Evolutionary conservation across 78 protist genomes (phyloP).

Genomic region (Dictyostelium citrinum): DNA sequence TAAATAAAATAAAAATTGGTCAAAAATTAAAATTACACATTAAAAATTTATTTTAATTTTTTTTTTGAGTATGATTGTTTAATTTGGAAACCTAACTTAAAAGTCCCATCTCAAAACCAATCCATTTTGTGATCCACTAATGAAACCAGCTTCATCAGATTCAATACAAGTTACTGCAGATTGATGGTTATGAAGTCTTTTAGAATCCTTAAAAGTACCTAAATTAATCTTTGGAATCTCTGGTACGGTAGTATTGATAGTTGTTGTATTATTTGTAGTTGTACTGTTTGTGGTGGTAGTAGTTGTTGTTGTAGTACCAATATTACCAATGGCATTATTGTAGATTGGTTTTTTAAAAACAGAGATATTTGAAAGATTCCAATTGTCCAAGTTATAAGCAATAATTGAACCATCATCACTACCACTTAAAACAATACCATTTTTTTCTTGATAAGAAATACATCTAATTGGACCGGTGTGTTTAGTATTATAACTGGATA

Average conservation of each 20-base stretch:
- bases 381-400: constrained; percentile 15
- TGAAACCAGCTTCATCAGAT: constrained; percentile 51
- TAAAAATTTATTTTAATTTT: too few species aligned
- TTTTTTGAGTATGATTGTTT: neutral
- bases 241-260: neutral
- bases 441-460: constrained; percentile 37
- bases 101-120: constrained; percentile 46
- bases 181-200: neutral
- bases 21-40: neutral
- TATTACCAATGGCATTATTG: neutral
- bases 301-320: neutral
- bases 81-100: neutral
- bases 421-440: constrained; percentile 50
- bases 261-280: neutral
- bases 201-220: constrained; percentile 20
- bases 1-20: neutral
- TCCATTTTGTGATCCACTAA: constrained; percentile 38
- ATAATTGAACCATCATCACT: constrained; percentile 38
- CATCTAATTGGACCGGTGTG: constrained; percentile 16
- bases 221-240: neutral
- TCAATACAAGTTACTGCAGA: constrained; percentile 48
- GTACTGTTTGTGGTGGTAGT: neutral
- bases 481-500: neutral
- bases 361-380: neutral
- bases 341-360: neutral